Evolutionary conservation across 768 basidiomycete genomes (phyloP), one percentile per base, ranked within the genome.

Genomic region (Tricholoma saponaceum): DNA sequence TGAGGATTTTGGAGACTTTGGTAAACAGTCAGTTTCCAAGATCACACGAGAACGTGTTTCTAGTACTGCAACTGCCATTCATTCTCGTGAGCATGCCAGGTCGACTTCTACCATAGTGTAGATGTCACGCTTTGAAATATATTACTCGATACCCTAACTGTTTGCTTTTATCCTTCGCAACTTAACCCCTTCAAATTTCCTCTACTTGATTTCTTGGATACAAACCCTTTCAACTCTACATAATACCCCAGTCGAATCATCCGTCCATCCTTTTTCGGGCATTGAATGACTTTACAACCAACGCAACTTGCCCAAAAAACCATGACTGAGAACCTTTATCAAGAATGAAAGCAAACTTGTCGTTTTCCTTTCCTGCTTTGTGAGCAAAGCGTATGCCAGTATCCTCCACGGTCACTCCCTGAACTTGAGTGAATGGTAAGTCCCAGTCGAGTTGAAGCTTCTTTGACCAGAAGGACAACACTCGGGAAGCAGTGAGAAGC

Each of bases 361-460:
- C 88, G 57, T 84, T 78, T 56, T 87, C 87, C 66, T 77, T 83
- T 57, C 90, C 90, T 2, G 79, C 74, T 65, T 90, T 95, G 71
- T 95, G 84, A 13, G 88, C 83, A 66, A 94, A 90, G 16, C 90
- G 83, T 66, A 99, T 92, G 1, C 95, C 95, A 14, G 85, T 92
- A 66, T 95, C 88, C 67, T 98, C 95, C 25, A 92, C 85, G 3
- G 87, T 89, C 46, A 98, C 85, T 16, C 91, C 92, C 69, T 91
- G 87, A 3, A 98, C 84, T 62, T 92, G 86, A 18, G 83, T 83
- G 68, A 98, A 85, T 0, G 94, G 87, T 13, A 98, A 75, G 62
- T 98, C 94, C 96, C 95, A 99, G 41, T 90, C 86, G 4, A 96
- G 82, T 32, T 84, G 83, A 35, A 98, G 81, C 67, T 83, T 92